Conservation (phyloP, 2,329 filamentous ascomycete species). For the Aspergillaceae sp. region DNA sequence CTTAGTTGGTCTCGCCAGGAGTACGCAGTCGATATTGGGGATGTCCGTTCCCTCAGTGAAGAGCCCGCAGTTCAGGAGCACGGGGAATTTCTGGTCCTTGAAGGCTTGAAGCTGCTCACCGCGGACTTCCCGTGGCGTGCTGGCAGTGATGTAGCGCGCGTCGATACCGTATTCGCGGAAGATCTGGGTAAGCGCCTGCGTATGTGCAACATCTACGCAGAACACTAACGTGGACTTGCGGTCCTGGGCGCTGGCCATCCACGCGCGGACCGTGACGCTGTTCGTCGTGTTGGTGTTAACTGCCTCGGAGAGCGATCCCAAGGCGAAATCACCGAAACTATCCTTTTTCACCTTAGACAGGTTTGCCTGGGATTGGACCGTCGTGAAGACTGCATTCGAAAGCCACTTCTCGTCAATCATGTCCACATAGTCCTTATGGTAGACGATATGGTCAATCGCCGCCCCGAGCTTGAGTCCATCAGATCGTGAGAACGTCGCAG, state of each 20-base stretch:
- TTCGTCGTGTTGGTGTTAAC: constrained; percentile 80
- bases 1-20: constrained; percentile 78
- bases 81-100: constrained; percentile 65
- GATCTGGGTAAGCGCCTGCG: constrained; percentile 60
- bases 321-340: constrained; percentile 67
- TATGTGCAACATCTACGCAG: constrained; percentile 83
- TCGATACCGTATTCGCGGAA: constrained; percentile 75
- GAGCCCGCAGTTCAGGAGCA: constrained; percentile 88
- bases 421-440: constrained; percentile 75
- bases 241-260: constrained; percentile 65
- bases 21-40: constrained; percentile 88
- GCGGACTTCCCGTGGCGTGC: constrained; percentile 62
- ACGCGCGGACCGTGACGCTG: constrained; percentile 74
- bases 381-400: constrained; percentile 86
- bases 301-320: constrained; percentile 64
- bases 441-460: constrained; percentile 91
- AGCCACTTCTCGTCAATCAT: constrained; percentile 90
- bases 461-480: constrained; percentile 75
- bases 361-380: constrained; percentile 74
- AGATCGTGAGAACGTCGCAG: constrained; percentile 69
- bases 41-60: constrained; percentile 98
- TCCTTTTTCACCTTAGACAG: constrained; percentile 60
- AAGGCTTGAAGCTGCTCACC: constrained; percentile 67
- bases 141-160: constrained; percentile 76
- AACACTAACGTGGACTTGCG: constrained; percentile 86